Evolutionary conservation across 2,329 filamentous ascomycete species (phyloP).

Genomic region (Pseudomassariella vexata): DNA sequence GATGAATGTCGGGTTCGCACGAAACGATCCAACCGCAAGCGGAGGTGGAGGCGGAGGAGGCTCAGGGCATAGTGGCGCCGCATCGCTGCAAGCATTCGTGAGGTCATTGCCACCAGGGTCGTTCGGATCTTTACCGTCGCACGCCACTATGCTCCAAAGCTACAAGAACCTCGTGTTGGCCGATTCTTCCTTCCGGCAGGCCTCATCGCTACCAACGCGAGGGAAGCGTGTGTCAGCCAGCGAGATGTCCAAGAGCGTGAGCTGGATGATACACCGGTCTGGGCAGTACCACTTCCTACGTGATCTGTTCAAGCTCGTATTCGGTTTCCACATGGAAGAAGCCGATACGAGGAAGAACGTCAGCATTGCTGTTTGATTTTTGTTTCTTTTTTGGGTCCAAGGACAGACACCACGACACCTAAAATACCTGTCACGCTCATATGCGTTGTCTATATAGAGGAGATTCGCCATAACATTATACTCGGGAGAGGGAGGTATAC

Average conservation of each 20-base stretch:
- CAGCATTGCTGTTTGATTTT: slow-evolving; percentile 49
- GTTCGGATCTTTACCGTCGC: slow-evolving; percentile 68
- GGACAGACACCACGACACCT: not conserved
- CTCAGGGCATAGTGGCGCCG: slow-evolving; percentile 38
- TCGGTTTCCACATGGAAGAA: slow-evolving; percentile 78
- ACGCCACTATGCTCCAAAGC: slow-evolving; percentile 65
- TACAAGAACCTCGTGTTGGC: slow-evolving; percentile 76
- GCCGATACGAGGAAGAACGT: slow-evolving; percentile 61
- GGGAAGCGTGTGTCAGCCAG: slow-evolving; percentile 58
- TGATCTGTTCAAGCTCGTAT: slow-evolving; percentile 79
- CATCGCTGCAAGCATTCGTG: slow-evolving; percentile 67
- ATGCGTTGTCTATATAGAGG: not conserved
- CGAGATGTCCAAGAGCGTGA: slow-evolving; percentile 77
- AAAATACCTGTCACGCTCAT: not conserved
- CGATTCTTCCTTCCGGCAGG: slow-evolving; percentile 61
- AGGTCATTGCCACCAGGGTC: slow-evolving; percentile 69
- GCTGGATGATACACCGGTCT: slow-evolving; percentile 64
- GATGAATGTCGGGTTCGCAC: slow-evolving; percentile 75
- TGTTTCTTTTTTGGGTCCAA: not conserved
- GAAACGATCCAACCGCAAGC: slow-evolving; percentile 44
- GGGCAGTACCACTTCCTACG: slow-evolving; percentile 73
- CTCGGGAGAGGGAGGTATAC: not conserved
- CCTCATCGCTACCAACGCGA: slow-evolving; percentile 46
- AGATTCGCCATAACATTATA: not conserved
- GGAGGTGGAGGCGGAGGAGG: too few species aligned